Evolutionary conservation across 129 eudicot genomes (phyloP).

Genomic region (Tagetes erecta): DNA sequence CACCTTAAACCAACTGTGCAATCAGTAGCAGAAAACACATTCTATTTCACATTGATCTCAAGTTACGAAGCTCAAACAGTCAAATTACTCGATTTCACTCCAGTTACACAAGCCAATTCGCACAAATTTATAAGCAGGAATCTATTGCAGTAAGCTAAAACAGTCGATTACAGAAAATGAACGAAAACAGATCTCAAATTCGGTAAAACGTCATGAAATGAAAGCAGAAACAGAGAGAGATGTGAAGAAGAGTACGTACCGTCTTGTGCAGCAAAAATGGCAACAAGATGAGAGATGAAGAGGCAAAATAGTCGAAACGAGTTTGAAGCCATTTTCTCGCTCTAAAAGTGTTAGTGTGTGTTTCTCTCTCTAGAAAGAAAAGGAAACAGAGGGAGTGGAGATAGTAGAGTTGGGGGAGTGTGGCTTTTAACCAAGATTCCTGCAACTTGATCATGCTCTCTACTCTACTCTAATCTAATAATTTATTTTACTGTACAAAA

Average conservation of each 20-base stretch:
- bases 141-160: not conserved
- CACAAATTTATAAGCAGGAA: not conserved
- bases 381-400: constrained; percentile 21
- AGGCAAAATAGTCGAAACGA: constrained; percentile 26
- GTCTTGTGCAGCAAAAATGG: constrained; percentile 33
- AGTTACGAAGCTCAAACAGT: not conserved
- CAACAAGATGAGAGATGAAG: constrained; percentile 2
- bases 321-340: constrained; percentile 18
- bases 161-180: not conserved
- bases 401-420: constrained; percentile 12
- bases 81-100: not conserved
- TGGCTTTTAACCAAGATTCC: constrained; percentile 37
- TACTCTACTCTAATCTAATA: constrained; percentile 21
- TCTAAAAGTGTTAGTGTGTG: not conserved
- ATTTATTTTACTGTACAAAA: not conserved
- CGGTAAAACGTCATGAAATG: not conserved
- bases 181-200: constrained; percentile 15
- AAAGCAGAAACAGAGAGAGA: not conserved
- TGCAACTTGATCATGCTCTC: not conserved
- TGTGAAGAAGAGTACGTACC: constrained; percentile 22
- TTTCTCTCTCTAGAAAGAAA: constrained; percentile 24
- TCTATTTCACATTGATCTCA: constrained; percentile 6
- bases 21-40: not conserved
- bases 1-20: no score
- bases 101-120: not conserved